Conservation (phyloP, 1,139 yeast species). For the Eremothecium gossypii region DNA sequence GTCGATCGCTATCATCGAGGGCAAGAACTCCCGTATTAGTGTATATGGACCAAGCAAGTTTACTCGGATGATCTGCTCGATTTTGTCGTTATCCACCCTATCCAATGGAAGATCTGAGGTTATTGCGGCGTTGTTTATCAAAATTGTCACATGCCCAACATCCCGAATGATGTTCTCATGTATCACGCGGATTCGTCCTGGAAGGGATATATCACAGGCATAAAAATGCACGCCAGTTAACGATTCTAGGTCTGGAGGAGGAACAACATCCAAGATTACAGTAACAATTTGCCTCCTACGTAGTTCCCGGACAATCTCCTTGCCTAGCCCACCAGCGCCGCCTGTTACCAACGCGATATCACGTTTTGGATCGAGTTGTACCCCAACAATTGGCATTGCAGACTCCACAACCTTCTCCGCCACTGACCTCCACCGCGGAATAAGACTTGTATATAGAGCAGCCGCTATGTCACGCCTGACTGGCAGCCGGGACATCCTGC, state of each 20-base stretch:
- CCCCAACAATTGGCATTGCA: slow-evolving; percentile 2
- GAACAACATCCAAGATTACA: slow-evolving; percentile 51
- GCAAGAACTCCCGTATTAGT: slow-evolving; percentile 60
- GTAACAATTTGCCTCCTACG: slow-evolving; percentile 39
- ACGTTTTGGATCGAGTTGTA: slow-evolving; percentile 8
- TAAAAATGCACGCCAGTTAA: slow-evolving; percentile 42
- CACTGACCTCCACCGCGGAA: slow-evolving; percentile 1
- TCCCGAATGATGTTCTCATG: slow-evolving; percentile 33
- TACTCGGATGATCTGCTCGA: slow-evolving; percentile 51
- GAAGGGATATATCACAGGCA: slow-evolving; percentile 59
- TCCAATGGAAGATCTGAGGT: slow-evolving; percentile 49
- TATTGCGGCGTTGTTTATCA: slow-evolving; percentile 81
- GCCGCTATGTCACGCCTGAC: background rate
- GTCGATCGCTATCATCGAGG: slow-evolving; percentile 51
- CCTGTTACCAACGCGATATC: slow-evolving; percentile 77
- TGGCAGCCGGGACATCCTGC: background rate
- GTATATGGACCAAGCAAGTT: slow-evolving; percentile 64
- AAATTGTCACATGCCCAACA: slow-evolving; percentile 53
- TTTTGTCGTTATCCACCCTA: slow-evolving; percentile 46
- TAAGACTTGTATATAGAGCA: slow-evolving; percentile 8
- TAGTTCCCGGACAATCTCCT: slow-evolving; percentile 45
- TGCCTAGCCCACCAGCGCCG: slow-evolving; percentile 70
- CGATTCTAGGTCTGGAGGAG: slow-evolving; percentile 33
- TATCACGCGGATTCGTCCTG: slow-evolving; percentile 34
- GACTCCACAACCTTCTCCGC: background rate